Conservation (phyloP, 2,329 filamentous ascomycete species). For the Lomentospora prolificans region DNA sequence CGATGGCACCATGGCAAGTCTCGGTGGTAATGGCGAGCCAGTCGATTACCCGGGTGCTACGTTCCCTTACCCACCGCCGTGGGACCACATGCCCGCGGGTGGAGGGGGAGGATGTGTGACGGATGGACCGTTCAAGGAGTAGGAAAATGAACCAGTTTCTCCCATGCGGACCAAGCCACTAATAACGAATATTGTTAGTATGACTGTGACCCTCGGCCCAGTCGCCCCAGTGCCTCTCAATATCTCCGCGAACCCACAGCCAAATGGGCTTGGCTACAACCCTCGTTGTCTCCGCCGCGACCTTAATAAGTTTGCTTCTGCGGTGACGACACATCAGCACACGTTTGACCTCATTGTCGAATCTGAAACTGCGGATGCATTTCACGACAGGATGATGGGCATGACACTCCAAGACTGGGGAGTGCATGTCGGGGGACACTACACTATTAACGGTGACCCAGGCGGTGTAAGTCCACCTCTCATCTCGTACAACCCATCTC, state of each 20-base stretch:
- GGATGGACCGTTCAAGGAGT: slow-evolving; percentile 35
- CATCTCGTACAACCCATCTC: background rate
- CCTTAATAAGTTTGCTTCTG: slow-evolving; percentile 13
- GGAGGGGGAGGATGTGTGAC: slow-evolving; percentile 45
- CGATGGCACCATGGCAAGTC: slow-evolving; percentile 34
- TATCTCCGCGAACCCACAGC: slow-evolving; percentile 16
- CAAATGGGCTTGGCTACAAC: slow-evolving; percentile 25
- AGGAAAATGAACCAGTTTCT: background rate
- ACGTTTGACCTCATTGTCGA: slow-evolving; percentile 11
- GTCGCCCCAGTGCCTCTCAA: slow-evolving; percentile 16
- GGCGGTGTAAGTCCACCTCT: slow-evolving; percentile 8
- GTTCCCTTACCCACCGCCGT: slow-evolving; percentile 15
- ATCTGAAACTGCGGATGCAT: slow-evolving; percentile 9
- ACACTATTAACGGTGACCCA: slow-evolving; percentile 26
- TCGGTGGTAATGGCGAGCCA: slow-evolving; percentile 33
- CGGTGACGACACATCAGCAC: slow-evolving; percentile 18
- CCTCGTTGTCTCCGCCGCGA: slow-evolving; percentile 32
- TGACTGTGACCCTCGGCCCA: slow-evolving; percentile 30
- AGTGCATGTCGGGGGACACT: slow-evolving; percentile 31
- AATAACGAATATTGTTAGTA: slow-evolving; percentile 11
- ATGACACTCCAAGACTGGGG: slow-evolving; percentile 12
- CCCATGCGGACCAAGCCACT: background rate
- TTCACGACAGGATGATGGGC: slow-evolving; percentile 13
- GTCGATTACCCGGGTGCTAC: slow-evolving; percentile 15
- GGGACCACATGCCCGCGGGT: slow-evolving; percentile 28